These are phyloP conservation scores for Candida awuae DNA, from an alignment of 805 yeast species.

Conservation along the genomic window DNA sequence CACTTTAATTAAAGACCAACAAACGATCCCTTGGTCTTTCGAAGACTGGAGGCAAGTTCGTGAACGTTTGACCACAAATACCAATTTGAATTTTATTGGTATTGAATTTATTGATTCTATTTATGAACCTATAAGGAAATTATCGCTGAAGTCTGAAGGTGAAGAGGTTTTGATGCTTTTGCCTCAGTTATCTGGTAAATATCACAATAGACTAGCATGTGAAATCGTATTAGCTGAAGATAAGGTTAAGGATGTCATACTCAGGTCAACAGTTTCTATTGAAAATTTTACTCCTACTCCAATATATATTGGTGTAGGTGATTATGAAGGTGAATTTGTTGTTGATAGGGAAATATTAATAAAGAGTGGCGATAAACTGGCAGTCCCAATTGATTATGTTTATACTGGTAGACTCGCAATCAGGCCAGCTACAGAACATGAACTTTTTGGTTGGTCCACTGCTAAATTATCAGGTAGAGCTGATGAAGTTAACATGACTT, in stretches of 20 bases:
- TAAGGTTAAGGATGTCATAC: slow-evolving; percentile 67
- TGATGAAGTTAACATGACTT: slow-evolving; percentile 32
- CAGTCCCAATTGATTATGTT: slow-evolving; percentile 69
- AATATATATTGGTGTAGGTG: slow-evolving; percentile 36
- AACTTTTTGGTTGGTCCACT: slow-evolving; percentile 61
- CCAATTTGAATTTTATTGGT: slow-evolving; percentile 52
- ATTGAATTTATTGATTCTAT: slow-evolving; percentile 49
- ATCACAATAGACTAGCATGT: slow-evolving; percentile 69
- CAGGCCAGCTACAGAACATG: slow-evolving; percentile 47
- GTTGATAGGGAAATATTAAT: slow-evolving; percentile 33
- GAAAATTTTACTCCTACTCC: slow-evolving; percentile 60
- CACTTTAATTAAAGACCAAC: slow-evolving; percentile 39
- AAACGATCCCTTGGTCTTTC: slow-evolving; percentile 73
- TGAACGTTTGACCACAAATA: slow-evolving; percentile 65
- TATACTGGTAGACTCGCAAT: slow-evolving; percentile 50
- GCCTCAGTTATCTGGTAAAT: slow-evolving; percentile 42
- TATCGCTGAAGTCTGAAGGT: slow-evolving; percentile 76
- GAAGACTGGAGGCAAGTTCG: slow-evolving; percentile 89
- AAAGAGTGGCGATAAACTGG: slow-evolving; percentile 46
- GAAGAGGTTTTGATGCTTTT: slow-evolving; percentile 62
- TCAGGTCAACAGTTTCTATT: slow-evolving; percentile 68
- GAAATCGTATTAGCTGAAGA: slow-evolving; percentile 64
- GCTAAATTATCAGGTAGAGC: slow-evolving; percentile 28
- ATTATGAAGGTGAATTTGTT: slow-evolving; percentile 25
- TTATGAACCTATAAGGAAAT: slow-evolving; percentile 44